Percentiles rank a stretch among this genome's conserved stretches.
Conservation (phyloP, 2,329 filamentous ascomycete species). For the Aspergillus pseudoviridinutans region DNA sequence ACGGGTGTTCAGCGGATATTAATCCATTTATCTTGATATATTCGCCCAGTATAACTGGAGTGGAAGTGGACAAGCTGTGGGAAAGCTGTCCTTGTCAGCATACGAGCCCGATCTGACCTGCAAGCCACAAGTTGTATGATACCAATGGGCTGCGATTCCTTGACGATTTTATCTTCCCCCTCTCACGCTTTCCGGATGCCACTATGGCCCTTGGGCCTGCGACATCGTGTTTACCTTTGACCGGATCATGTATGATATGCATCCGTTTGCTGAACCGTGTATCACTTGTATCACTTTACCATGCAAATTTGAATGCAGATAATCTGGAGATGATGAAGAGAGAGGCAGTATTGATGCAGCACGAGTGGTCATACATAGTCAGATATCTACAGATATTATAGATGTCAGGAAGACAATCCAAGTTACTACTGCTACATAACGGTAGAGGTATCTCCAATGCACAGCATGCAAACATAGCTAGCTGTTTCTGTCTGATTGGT, state of each 20-base stretch:
- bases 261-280: neutral
- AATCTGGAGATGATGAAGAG: neutral
- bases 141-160: neutral
- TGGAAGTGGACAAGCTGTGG: neutral
- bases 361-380: neutral
- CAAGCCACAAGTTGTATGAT: neutral
- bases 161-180: neutral
- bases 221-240: neutral
- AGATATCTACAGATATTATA: neutral
- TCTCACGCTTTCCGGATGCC: neutral
- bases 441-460: neutral
- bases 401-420: neutral
- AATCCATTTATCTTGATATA: neutral
- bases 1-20: neutral
- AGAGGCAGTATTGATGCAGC: neutral
- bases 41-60: too few relatives aligned
- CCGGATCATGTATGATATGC: neutral
- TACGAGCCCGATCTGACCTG: neutral
- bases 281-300: neutral
- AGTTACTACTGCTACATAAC: neutral
- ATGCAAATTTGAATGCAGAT: neutral
- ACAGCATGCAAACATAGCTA: neutral
- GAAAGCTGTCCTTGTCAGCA: neutral
- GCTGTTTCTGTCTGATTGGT: neutral
- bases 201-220: neutral